A percentile compares a stretch with the other conserved stretches of the same genome.
Evolutionary conservation across 148 eudicot species (phyloP).

Genomic region (Selenicereus undatus): DNA sequence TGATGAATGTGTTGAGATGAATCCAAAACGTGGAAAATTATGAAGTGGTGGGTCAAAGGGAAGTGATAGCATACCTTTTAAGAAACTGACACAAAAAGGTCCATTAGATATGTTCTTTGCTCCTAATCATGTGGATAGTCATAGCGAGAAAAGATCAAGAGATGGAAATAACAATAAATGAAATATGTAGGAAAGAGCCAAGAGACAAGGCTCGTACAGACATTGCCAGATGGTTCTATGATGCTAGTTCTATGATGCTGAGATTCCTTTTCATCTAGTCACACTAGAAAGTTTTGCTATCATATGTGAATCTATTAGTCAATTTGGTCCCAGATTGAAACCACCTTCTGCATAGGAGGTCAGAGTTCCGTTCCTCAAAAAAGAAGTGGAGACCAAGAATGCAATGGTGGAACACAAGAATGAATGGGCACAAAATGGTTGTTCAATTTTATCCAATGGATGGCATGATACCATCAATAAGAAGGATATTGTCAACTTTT

Average conservation of each 20-base stretch:
- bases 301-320: not conserved
- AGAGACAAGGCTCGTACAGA: conserved; percentile 9
- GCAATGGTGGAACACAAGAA: too few species aligned
- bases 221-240: not conserved
- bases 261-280: not conserved
- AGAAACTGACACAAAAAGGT: not conserved
- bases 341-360: too few species aligned
- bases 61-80: not conserved
- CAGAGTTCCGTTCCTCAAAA: too few species aligned
- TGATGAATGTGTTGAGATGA: not conserved
- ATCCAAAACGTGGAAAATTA: not conserved
- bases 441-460: too few species aligned
- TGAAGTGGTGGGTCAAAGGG: not conserved
- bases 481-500: too few species aligned
- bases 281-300: not conserved
- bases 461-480: too few species aligned
- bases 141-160: not conserved
- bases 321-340: too few species aligned
- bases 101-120: not conserved
- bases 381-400: too few species aligned
- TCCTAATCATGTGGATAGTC: conserved; percentile 6
- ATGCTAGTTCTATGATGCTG: too few species aligned
- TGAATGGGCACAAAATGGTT: too few species aligned
- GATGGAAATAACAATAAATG: conserved; percentile 7
- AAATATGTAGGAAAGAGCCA: conserved; percentile 7